Conservation (phyloP, 2,329 filamentous ascomycete species). For the Epichloe bromicola region DNA sequence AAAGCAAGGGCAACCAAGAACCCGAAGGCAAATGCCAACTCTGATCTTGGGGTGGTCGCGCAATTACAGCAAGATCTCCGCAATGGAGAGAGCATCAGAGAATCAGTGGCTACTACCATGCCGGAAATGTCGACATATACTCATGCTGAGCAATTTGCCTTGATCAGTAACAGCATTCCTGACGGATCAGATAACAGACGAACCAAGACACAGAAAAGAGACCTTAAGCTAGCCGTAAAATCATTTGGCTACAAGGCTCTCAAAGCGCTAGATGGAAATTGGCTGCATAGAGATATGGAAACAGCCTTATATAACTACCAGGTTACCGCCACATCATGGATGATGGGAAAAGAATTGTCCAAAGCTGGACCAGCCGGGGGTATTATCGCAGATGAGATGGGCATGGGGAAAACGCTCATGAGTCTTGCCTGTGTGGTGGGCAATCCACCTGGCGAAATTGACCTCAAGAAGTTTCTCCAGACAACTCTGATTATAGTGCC, state of each 20-base stretch:
- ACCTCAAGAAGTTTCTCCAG: conserved; percentile 21
- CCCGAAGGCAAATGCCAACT: neutral
- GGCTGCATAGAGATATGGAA: neutral
- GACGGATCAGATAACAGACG: neutral
- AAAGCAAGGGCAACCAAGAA: neutral
- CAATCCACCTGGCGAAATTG: conserved; percentile 31
- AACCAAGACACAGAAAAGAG: neutral
- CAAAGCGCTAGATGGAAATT: neutral
- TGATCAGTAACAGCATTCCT: neutral
- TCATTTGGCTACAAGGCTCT: neutral
- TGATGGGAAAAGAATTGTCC: conserved; percentile 36
- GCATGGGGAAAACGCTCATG: conserved; percentile 58
- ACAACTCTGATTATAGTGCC: conserved; percentile 22
- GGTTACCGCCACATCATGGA: conserved; percentile 37
- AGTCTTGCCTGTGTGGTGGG: conserved; percentile 61
- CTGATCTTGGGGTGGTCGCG: neutral
- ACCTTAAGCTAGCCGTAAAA: neutral
- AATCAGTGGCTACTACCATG: neutral
- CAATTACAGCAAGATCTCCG: neutral
- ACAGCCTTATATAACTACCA: conserved; percentile 28
- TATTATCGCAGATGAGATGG: conserved; percentile 49
- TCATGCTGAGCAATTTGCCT: neutral
- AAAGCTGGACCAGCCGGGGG: conserved; percentile 38
- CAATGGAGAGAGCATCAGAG: neutral
- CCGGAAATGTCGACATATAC: neutral